A percentile compares a stretch with the other conserved stretches of the same genome.
These are phyloP conservation scores for Mortierella sp. DNA, from an alignment of 371 early-diverging fungal species.

Conservation along the genomic window DNA sequence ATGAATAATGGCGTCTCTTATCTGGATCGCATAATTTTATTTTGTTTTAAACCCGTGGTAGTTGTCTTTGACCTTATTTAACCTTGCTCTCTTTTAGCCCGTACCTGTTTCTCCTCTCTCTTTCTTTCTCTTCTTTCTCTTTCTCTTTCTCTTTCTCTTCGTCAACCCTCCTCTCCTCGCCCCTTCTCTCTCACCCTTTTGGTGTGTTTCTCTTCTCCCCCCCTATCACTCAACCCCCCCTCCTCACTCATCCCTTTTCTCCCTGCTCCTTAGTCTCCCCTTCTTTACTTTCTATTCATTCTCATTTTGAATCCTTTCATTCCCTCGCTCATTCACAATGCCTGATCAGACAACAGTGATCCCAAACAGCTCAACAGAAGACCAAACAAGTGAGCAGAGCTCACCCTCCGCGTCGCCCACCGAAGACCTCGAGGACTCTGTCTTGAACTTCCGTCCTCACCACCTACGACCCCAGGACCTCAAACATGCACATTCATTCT, in stretches of 20 bases:
- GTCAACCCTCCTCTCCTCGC: not conserved
- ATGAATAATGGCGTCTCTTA: too few species aligned
- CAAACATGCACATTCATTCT: conserved; percentile 36
- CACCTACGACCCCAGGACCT: conserved; percentile 42
- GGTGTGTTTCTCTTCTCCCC: not conserved
- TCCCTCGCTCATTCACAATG: not conserved
- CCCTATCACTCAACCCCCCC: not conserved
- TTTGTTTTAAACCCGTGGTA: not conserved
- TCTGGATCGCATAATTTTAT: not conserved
- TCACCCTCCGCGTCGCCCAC: not conserved
- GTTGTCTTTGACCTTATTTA: not conserved
- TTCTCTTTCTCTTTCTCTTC: not conserved
- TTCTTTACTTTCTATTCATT: not conserved
- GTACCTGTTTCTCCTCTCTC: conserved; percentile 7
- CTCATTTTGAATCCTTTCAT: not conserved
- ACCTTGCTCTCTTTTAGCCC: too few species aligned
- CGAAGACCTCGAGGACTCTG: not conserved
- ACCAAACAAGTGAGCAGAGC: not conserved
- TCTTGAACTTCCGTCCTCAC: conserved; percentile 36
- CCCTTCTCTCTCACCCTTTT: not conserved
- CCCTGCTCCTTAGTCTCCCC: not conserved
- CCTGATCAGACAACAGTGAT: not conserved
- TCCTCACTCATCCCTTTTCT: not conserved
- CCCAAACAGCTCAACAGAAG: not conserved
- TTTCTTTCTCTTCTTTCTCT: not conserved